These are phyloP conservation scores for Nitzschia sp. DNA, from an alignment of 108 stramenopile genomes.

Conservation along the genomic window DNA sequence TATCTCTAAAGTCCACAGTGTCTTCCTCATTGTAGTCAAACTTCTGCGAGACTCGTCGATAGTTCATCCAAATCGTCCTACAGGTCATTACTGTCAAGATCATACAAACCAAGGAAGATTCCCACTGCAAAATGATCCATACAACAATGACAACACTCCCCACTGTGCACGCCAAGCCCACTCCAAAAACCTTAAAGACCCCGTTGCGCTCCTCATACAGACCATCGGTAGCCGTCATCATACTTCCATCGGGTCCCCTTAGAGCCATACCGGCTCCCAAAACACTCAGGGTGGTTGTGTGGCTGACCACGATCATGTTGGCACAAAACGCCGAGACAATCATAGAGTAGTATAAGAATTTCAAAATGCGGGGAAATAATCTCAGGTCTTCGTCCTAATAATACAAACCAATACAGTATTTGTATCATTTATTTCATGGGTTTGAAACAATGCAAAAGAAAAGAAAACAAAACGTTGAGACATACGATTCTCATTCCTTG, in stretches of 20 bases:
- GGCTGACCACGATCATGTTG: slow-evolving; percentile 84
- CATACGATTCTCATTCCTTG: no score
- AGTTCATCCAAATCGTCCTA: slow-evolving; percentile 57
- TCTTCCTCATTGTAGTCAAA: slow-evolving; percentile 84
- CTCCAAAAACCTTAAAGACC: slow-evolving; percentile 75
- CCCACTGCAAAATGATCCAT: slow-evolving; percentile 76
- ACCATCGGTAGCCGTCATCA: slow-evolving; percentile 92
- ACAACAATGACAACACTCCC: slow-evolving; percentile 34
- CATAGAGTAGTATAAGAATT: slow-evolving; percentile 77
- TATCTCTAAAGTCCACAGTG: slow-evolving; percentile 83
- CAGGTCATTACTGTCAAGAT: slow-evolving; percentile 51
- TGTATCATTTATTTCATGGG: not conserved
- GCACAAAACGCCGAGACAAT: slow-evolving; percentile 83
- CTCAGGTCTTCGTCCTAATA: slow-evolving; percentile 22
- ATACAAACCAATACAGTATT: no score
- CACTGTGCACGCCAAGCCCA: slow-evolving; percentile 64
- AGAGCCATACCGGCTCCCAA: slow-evolving; percentile 82
- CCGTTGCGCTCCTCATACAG: slow-evolving; percentile 72
- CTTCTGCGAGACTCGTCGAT: slow-evolving; percentile 55
- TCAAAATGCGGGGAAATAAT: slow-evolving; percentile 37
- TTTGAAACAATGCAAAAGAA: not conserved
- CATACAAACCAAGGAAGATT: slow-evolving; percentile 70
- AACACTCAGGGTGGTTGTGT: slow-evolving; percentile 81
- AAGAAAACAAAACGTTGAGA: no score
- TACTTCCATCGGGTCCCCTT: slow-evolving; percentile 89